These are phyloP conservation scores for Wickerhamiella musiphila DNA, from an alignment of 805 yeast species.

Conservation along the genomic window DNA sequence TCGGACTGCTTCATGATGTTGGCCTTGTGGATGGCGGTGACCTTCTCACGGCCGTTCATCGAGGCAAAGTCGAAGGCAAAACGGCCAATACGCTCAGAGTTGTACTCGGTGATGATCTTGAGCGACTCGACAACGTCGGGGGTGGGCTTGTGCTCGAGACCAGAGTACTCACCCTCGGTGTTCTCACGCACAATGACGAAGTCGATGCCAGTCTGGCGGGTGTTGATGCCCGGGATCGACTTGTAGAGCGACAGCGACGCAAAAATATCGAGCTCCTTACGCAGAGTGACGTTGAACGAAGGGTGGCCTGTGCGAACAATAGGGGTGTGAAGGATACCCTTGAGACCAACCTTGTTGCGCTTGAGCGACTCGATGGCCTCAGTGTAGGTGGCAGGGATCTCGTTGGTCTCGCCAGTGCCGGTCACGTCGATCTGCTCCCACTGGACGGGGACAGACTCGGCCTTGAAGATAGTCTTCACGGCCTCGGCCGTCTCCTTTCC, in stretches of 20 bases:
- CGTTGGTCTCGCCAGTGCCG: constrained; percentile 33
- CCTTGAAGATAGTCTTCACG: constrained; percentile 73
- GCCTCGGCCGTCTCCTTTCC: constrained; percentile 93
- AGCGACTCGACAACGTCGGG: constrained; percentile 96
- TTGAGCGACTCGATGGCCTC: constrained; percentile 81
- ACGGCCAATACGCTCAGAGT: constrained; percentile 93
- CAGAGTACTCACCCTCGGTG: constrained; percentile 98
- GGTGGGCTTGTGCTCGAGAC: constrained; percentile 91
- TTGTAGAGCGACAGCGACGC: constrained; percentile 91
- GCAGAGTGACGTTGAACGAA: constrained; percentile 86
- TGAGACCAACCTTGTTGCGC: constrained; percentile 92
- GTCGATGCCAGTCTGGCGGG: constrained; percentile 77
- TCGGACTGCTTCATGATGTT: constrained; percentile 98
- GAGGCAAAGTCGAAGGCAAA: constrained; percentile 92
- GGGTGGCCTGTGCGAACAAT: constrained; percentile 60
- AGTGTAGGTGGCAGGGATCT: constrained; percentile 42
- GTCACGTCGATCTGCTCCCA: constrained; percentile 62
- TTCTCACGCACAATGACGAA: constrained; percentile 94
- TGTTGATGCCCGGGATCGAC: constrained; percentile 84
- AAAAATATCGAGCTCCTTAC: constrained; percentile 89
- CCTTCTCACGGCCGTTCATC: constrained; percentile 79
- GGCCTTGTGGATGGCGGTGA: constrained; percentile 97
- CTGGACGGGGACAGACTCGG: constrained; percentile 80
- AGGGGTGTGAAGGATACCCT: constrained; percentile 90
- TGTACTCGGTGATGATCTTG: constrained; percentile 83